Evolutionary conservation across 148 eudicot species (phyloP), one percentile per base, ranked within the genome.

Genomic region (Silene conica): DNA sequence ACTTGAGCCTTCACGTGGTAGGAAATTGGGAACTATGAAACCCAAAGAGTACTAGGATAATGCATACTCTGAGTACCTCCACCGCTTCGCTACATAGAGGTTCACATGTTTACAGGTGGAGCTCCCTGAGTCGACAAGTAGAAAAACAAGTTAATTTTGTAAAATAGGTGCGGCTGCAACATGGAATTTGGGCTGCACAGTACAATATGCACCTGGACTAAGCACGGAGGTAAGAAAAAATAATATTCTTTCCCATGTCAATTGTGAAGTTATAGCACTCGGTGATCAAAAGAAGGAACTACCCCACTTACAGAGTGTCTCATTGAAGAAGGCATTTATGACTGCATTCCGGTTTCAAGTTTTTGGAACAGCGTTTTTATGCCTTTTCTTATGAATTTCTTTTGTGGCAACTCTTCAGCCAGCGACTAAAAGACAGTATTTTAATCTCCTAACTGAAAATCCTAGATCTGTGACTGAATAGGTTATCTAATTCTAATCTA

Each of bases 101-200:
- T 7, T 73, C 79, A 92, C 78, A 92, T 79, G 82, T 80, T 83
- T 76, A 90, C 96, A 0, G 96, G 89, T 41, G 98, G 93, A 79
- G 85, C 79, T 75, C 85, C 90, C 96, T 92, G 88, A 61, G 58
- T 73, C 20, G 59, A 67, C 41, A 76, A 70, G 43, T 19, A 74
- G 7, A 65, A 72, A 65, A 61, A 13, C 12, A 67, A 22, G 23
- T 57, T 65, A 22, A 55, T 21, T 25, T 18, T 50, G 10, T 15
- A 8, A 71, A 46, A 22, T 57, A 7, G 23, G 59, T 6, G 5
- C 38, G 20, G 5, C 60, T 15, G 58, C n/a, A 41, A 72, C 69
- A 22, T 48, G 1, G 21, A 50, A 50, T 50, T 41, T 50, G 28
- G 1, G 20, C 45, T 38, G 70, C 26, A 52, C 20, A 65, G 6